Conservation (phyloP, 129 eudicot species). For the Solidago caesia region DNA sequence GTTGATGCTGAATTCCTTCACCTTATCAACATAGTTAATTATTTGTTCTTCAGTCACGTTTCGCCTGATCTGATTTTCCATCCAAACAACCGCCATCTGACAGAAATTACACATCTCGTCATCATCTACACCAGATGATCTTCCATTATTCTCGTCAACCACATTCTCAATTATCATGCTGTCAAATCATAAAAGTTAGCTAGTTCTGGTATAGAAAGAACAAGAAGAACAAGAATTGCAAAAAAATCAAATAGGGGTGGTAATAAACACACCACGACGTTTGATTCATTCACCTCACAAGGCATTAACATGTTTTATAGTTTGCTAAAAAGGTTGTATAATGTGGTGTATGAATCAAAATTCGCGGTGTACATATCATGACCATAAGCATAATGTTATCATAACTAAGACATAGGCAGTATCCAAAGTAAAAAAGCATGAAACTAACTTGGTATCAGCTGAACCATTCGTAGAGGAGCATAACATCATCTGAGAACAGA, state of each 20-base stretch:
- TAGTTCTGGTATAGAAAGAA: neutral
- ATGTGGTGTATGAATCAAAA: too few species aligned
- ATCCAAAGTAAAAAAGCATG: neutral
- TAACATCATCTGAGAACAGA: constrained; percentile 71
- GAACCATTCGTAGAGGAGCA: constrained; percentile 59
- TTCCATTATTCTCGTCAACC: constrained; percentile 53
- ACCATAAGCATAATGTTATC: neutral
- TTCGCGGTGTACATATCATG: neutral
- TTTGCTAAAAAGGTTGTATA: too few species aligned
- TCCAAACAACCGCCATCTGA: constrained; percentile 42
- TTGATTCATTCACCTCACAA: neutral
- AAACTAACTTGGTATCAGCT: constrained; percentile 62
- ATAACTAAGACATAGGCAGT: neutral
- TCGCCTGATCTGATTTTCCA: constrained; percentile 35
- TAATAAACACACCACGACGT: too few species aligned
- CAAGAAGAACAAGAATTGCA: neutral
- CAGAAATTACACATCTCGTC: constrained; percentile 34
- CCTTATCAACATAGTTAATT: constrained; percentile 38
- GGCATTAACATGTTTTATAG: neutral
- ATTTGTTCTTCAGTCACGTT: constrained; percentile 34
- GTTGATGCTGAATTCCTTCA: constrained; percentile 2
- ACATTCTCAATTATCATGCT: constrained; percentile 85
- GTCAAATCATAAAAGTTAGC: constrained; percentile 21
- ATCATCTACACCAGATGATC: constrained; percentile 27
- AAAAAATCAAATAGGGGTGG: too few species aligned